Base-by-base conservation (phyloP, 2,329 filamentous ascomycete genomes). In the Cadophora sp. region DNA sequence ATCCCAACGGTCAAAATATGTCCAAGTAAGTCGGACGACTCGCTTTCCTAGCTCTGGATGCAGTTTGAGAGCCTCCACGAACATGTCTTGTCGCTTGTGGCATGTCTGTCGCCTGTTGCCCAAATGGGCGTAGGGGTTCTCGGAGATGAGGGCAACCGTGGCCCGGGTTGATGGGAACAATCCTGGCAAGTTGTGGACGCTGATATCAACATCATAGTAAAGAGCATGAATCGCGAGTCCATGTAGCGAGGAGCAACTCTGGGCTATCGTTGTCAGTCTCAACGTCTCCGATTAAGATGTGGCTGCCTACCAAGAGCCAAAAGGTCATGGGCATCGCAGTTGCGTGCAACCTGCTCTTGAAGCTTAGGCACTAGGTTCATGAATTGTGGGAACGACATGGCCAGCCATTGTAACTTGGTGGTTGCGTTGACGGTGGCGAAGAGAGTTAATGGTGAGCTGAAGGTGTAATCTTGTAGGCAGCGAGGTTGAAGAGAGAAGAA, bases 21-120 rank as follows among this genome's bases (percentile, higher is more conserved):
- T 64, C 62, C 50, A 64, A 19, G 62, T 53, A 7, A 64, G 24
- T 29, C 37, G 31, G 11, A 43, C 27, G 24, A 64, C 62, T 16
- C n/a, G 22, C 2, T 16, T 4, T 46, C 48, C 62, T 12, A 46
- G 46, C 6, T 43, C 14, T 3, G 48, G 50, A 22, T 43, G 48
- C 12, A 46, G 1, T 26, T 46, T 56, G 14, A 64, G 12, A 12
- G 50, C 22, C 26, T 27, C 9, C 6, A 64, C 3, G 14, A 64
- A 64, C 22, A 43, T 22, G 1, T 43, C 27, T 12, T 64, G 62
- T 50, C 43, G 16, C 43, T n/a, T 46, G 4, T 7, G 43, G 19
- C 43, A 46, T 22, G 4, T 9, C 19, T 46, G 16, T 4, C 4
- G 2, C 4, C 22, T 22, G 43, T 22, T 9, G 37, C 37, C 37